Base-by-base conservation (phyloP, 352 stramenopile genomes). In the Pythium volutum region DNA sequence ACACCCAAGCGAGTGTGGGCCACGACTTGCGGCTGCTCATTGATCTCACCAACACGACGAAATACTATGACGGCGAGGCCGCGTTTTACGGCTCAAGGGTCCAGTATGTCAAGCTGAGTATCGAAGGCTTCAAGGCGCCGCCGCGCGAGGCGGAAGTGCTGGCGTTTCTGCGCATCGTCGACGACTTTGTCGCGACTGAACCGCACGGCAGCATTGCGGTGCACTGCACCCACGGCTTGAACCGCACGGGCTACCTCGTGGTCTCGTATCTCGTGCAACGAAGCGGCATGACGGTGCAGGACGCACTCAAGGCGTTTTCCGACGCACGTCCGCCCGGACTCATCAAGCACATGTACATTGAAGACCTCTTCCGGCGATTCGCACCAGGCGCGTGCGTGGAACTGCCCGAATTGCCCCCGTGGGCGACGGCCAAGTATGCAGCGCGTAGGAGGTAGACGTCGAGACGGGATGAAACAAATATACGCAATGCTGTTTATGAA, bases 271-370 rank as follows among this genome's bases (percentile, higher is more conserved):
- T 94, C 56, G 78, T 94, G n/a, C 65, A 68, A 57, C 70, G 74
- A 33, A 52, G 74, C n/a, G 51, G 55, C 1, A 75, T 71, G 47
- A 75, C 70, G 0, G 73, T 94, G 10, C 78, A 76, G 25, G 74
- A 81, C 14, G 84, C 84, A 20, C 64, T 93, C 25, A 70, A 74
- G 31, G 79, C 83, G n/a, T 94, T 94, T 54, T 67, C 63, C 7
- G 56, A 66, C 31, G 79, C 84, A 38, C 71, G 84, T 34, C 81
- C 80, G 27, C 84, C 84, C 7, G 84, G 84, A 50, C 58, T 94
- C 14, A 90, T 94, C 68, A 92, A 91, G 64, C 79, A 89, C 66
- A 85, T 89, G 76, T 94, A 91, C 65, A 71, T 94, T 15, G 69
- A 91, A 59, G 80, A 87, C 18, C 73, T 94, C 39, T 89, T 87